phyloP scores from a whole-genome alignment of 2,329 filamentous ascomycete species.

The Sordariomycetes sp. region DNA sequence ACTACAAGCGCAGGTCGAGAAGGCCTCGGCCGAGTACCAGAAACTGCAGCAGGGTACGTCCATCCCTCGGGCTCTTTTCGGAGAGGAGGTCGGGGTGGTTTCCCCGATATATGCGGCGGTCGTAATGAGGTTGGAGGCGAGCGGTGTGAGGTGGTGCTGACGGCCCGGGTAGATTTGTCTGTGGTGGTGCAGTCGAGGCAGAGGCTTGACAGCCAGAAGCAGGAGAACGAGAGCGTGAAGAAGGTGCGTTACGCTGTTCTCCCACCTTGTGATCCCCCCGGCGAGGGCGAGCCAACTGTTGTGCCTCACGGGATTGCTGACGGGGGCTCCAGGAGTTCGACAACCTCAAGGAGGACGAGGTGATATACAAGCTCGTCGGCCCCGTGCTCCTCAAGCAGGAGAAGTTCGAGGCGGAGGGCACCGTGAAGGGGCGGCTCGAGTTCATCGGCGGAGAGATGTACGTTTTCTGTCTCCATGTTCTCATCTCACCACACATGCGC shows the following conservation, averaged over 20 bases:
- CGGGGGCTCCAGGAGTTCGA: constrained; percentile 63
- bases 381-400: constrained; percentile 94
- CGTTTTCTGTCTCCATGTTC: constrained; percentile 17
- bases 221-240: constrained; percentile 84
- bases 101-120: too few species aligned
- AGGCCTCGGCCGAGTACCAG: constrained; percentile 78
- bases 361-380: constrained; percentile 92
- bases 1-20: constrained; percentile 66
- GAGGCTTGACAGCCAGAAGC: constrained; percentile 85
- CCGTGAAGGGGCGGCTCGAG: constrained; percentile 80
- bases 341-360: constrained; percentile 66
- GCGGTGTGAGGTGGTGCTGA: constrained; percentile 2
- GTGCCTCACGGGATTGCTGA: neutral
- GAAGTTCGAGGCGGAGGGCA: constrained; percentile 77
- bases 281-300: neutral
- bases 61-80: neutral
- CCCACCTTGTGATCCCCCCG: neutral
- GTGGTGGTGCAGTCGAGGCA: constrained; percentile 68
- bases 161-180: constrained; percentile 57
- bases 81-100: neutral
- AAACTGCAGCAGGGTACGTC: constrained; percentile 70
- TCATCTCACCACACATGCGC: too few species aligned
- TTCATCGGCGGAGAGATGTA: constrained; percentile 94
- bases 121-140: neutral
- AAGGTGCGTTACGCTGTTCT: constrained; percentile 41